Conservation (phyloP, 768 basidiomycete genomes). For the Crepidotus variabilis region DNA sequence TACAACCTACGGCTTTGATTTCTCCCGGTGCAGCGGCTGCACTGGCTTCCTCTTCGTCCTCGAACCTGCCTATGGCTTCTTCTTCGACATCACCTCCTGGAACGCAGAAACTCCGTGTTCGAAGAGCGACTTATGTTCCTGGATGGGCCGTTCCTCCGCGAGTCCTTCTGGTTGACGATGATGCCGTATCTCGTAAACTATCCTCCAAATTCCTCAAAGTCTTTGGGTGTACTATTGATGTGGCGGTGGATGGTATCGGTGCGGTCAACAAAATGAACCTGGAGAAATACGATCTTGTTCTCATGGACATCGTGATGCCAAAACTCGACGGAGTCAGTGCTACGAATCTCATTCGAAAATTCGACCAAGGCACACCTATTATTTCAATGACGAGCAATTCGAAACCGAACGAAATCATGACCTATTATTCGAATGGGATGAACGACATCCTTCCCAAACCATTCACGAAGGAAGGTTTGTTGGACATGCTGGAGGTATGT, state of each 20-base stretch:
- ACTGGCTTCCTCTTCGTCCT: constrained; percentile 18
- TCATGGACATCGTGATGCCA: constrained; percentile 98
- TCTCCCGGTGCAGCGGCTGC: constrained; percentile 4
- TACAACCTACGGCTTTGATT: constrained; percentile 32
- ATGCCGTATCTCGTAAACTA: constrained; percentile 83
- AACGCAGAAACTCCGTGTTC: constrained; percentile 55
- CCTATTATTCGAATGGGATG: constrained; percentile 89
- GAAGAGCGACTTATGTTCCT: constrained; percentile 78
- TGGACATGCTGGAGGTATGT: constrained; percentile 86
- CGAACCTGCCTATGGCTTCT: constrained; percentile 11
- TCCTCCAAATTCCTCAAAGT: constrained; percentile 93
- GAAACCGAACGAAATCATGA: constrained; percentile 90
- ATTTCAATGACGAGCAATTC: constrained; percentile 98
- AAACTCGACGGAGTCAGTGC: constrained; percentile 86
- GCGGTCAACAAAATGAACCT: constrained; percentile 97
- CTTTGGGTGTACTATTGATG: constrained; percentile 91
- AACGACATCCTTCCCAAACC: constrained; percentile 97
- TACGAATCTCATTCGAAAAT: constrained; percentile 90
- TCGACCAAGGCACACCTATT: constrained; percentile 93
- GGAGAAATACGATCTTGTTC: constrained; percentile 91
- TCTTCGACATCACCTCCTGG: constrained; percentile 14
- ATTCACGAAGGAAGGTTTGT: constrained; percentile 89
- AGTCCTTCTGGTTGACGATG: constrained; percentile 93
- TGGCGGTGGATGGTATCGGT: constrained; percentile 88
- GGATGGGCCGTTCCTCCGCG: constrained; percentile 90